phyloP scores from a whole-genome alignment of 768 basidiomycete genomes.

The Tricholoma terreum region DNA sequence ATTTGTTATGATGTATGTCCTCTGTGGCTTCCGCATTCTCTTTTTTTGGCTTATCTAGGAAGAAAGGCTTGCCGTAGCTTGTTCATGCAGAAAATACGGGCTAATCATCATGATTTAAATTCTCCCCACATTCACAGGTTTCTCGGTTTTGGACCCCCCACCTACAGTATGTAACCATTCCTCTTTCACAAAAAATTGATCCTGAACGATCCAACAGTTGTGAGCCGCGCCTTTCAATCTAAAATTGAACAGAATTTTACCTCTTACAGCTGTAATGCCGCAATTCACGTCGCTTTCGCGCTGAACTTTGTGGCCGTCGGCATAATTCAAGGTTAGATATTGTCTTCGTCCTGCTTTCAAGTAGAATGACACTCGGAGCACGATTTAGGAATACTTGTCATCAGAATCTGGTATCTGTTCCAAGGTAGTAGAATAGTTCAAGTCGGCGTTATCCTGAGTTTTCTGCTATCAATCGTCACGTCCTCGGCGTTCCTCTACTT shows the following conservation, averaged over 20 bases:
- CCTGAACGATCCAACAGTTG: conserved; percentile 16
- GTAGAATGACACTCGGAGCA: background rate
- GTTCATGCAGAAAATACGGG: conserved; percentile 12
- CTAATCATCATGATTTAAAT: background rate
- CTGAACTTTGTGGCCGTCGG: conserved; percentile 25
- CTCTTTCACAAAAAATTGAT: background rate
- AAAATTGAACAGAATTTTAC: background rate
- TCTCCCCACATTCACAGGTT: conserved; percentile 13
- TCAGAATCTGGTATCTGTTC: conserved; percentile 42
- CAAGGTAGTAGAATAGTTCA: conserved; percentile 26
- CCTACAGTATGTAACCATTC: conserved; percentile 17
- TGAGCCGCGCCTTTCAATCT: conserved; percentile 11
- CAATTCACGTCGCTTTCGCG: conserved; percentile 26
- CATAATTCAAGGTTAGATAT: conserved; percentile 31
- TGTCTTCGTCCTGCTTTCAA: background rate
- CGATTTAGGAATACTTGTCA: conserved; percentile 33
- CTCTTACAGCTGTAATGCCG: conserved; percentile 23
- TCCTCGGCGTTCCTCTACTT: conserved; percentile 31
- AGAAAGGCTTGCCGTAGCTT: conserved; percentile 16
- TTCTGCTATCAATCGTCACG: conserved; percentile 23
- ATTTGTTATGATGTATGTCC: conserved; percentile 22
- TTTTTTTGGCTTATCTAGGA: background rate
- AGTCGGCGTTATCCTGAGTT: conserved; percentile 26
- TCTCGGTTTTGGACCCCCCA: conserved; percentile 23
- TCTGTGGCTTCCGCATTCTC: background rate